Base-by-base conservation (phyloP, 495 filamentous ascomycete species). In the Penicillium roqueforti region DNA sequence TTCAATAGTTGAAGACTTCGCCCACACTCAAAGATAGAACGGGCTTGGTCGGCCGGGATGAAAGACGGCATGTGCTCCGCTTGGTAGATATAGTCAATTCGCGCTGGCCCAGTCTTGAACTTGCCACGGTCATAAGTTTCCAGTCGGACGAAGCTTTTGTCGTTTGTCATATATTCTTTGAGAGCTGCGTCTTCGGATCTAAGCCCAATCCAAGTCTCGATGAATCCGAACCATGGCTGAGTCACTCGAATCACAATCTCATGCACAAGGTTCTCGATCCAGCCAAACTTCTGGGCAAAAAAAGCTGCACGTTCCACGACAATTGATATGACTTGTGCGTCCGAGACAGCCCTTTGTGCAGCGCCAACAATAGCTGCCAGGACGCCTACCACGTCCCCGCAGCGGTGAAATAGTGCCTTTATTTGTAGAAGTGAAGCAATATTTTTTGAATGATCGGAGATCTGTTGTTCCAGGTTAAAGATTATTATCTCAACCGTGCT, bases 141-240 rank as follows among this genome's bases (percentile, higher is more conserved):
- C 0, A 87, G 70, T 34, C 75, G 79, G 41, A 89, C 81, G 67
- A 90, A 92, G 25, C 68, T 69, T 20, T 57, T 69, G 0, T 74
- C 76, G 10, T 67, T 69, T 25, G 80, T 77, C 26, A 70, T 66
- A 13, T 81, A 39, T 43, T 75, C 68, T 34, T 50, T 59, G 11
- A 70, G 69, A 4, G 79, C 59, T 6, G 78, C 74, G 14, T 73
- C 69, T 50, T 85, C 84, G 7, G 73, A 65, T 48, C 74, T 80
- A 9, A 93, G 74, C 0, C 91, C 91, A 52, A 92, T 79, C 89
- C 90, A 96, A 47, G 83, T 80, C 40, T 87, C 83, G 2, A 88
- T 72, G 45, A 86, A 81, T 16, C 83, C 79, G 34, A 88, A 75
- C 85, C 88, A 96, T 3, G 92, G 75, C 11, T 54, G 58, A 9